Base-by-base conservation (phyloP, 176 grass and related monocot genomes). In the Neostapfia colusana region DNA sequence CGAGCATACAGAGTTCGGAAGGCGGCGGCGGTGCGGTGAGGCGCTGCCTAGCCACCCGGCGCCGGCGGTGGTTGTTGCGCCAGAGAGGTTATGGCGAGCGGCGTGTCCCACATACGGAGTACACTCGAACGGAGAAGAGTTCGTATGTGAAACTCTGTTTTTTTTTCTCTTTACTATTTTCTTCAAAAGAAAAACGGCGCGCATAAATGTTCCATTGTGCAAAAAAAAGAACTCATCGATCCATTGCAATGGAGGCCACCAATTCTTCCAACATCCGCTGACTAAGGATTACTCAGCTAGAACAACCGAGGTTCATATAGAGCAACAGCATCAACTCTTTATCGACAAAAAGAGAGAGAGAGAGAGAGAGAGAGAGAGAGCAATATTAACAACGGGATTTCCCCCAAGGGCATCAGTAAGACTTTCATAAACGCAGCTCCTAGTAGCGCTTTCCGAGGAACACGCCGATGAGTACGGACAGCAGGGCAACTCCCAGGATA, bases 401-500 rank as follows among this genome's bases (percentile, higher is more conserved):
- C 56, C 70, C 63, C 74, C 59, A 16, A 16, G n/a, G n/a, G 20
- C 51, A 67, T 14, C 43, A 74, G 24, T 4, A n/a, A 62, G 27
- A 41, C 8, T 37, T 44, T 61, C 80, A 74, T 53, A 63, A 79
- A 74, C n/a, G 46, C 57, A 25, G 54, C 28, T 31, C 23, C 84
- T 99, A 99, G 79, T 90, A 99, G 48, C 86, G 81, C 85, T 95
- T 99, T 17, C 95, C 95, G 1, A 99, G 91, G 82, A 92, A 89
- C 56, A 99, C 76, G 23, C 95, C 95, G 2, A 90, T 40, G 77
- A 95, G 66, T 43, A 99, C 58, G 8, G 95, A 99, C 13, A 99
- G 65, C 34, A 89, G 60, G 21, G 89, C 91, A 54, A 99, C 91
- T 73, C 87, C 95, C 15, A 92, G 68, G 79, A 92, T 88, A 89